phyloP scores from a whole-genome alignment of 2,329 filamentous ascomycete species.

The Emergomyces africanus region DNA sequence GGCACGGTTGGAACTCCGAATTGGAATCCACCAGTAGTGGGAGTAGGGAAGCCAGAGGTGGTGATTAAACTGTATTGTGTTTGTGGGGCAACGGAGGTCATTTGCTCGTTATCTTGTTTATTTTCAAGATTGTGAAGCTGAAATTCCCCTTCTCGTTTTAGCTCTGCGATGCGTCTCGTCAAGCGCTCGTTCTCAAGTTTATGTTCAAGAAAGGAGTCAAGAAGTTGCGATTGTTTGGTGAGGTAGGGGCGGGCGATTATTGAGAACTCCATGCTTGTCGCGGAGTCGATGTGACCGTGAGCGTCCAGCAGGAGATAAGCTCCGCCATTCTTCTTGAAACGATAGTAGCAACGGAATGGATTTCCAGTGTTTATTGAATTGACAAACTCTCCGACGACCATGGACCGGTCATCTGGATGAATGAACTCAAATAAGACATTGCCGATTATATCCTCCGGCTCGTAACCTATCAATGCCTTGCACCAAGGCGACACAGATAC shows the following conservation, averaged over 20 bases:
- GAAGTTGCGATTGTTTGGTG: constrained; percentile 68
- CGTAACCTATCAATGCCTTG: constrained; percentile 61
- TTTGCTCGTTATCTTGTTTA: constrained; percentile 41
- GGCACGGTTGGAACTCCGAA: neutral
- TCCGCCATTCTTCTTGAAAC: constrained; percentile 63
- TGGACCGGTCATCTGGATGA: constrained; percentile 70
- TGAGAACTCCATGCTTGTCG: constrained; percentile 63
- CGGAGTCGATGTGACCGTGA: constrained; percentile 84
- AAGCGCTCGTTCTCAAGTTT: constrained; percentile 92
- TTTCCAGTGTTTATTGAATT: constrained; percentile 76
- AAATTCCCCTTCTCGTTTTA: constrained; percentile 71
- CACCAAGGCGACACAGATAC: constrained; percentile 76
- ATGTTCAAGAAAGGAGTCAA: constrained; percentile 91
- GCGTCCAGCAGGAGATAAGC: constrained; percentile 73
- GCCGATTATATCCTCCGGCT: constrained; percentile 56
- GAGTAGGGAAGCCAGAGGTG: neutral
- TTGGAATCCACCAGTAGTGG: neutral
- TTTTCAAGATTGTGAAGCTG: constrained; percentile 51
- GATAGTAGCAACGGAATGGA: constrained; percentile 71
- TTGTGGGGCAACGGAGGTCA: constrained; percentile 28
- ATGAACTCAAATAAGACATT: constrained; percentile 69
- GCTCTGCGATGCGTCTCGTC: constrained; percentile 67
- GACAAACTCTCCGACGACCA: constrained; percentile 79
- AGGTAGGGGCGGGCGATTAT: constrained; percentile 87
- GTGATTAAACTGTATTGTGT: constrained; percentile 13